A percentile compares a stretch with the other conserved stretches of the same genome.
phyloP scores from a whole-genome alignment of 1,284 basidiomycete genomes.

The Leucoagaricus sp. region DNA sequence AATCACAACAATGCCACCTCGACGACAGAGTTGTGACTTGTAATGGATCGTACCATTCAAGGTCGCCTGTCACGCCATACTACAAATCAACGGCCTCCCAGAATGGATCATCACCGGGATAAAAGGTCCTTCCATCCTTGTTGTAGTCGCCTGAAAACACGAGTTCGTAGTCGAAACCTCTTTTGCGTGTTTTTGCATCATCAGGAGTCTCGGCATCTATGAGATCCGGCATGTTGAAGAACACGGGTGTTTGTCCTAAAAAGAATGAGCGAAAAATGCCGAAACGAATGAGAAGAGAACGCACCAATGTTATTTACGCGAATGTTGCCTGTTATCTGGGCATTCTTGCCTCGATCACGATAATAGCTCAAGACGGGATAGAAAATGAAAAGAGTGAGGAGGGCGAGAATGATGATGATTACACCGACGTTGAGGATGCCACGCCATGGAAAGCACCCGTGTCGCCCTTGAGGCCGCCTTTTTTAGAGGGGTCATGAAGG shows the following conservation, averaged over 20 bases:
- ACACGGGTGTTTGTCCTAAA: slow-evolving; percentile 35
- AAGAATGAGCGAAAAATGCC: background rate
- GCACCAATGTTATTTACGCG: slow-evolving; percentile 65
- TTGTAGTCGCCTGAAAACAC: slow-evolving; percentile 89
- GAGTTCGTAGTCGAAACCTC: slow-evolving; percentile 61
- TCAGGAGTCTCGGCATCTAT: slow-evolving; percentile 73
- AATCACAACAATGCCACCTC: too few species aligned
- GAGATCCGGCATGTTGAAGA: slow-evolving; percentile 57
- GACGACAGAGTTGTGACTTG: slow-evolving; percentile 77
- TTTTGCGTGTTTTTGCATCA: slow-evolving; percentile 54
- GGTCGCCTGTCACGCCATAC: slow-evolving; percentile 69
- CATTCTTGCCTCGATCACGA: slow-evolving; percentile 45
- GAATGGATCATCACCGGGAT: slow-evolving; percentile 68
- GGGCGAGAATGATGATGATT: slow-evolving; percentile 44
- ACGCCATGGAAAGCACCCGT: slow-evolving; percentile 45
- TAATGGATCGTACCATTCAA: slow-evolving; percentile 81
- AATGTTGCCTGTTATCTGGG: slow-evolving; percentile 63
- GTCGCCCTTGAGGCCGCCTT: slow-evolving; percentile 21
- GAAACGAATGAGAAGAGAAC: slow-evolving; percentile 16
- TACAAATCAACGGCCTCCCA: slow-evolving; percentile 69
- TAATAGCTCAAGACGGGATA: slow-evolving; percentile 75
- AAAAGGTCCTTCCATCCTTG: slow-evolving; percentile 67
- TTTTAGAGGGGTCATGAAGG: slow-evolving; percentile 55
- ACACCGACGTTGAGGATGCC: slow-evolving; percentile 60
- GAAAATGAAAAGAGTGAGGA: slow-evolving; percentile 71